These are phyloP conservation scores for Avena atlantica DNA, from an alignment of 176 grass and related monocot genomes.

Conservation along the genomic window DNA sequence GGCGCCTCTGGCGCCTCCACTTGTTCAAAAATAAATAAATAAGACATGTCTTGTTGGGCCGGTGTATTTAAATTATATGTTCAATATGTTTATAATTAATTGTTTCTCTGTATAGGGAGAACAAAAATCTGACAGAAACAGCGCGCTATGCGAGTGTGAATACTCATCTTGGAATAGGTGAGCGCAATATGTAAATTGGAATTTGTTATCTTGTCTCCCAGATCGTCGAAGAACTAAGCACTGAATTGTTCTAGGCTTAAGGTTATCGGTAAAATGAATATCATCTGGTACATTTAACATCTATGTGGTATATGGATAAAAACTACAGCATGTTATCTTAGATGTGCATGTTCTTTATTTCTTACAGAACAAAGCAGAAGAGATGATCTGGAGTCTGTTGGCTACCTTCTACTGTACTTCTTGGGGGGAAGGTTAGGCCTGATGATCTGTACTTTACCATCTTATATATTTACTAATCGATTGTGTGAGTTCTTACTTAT, in stretches of 20 bases:
- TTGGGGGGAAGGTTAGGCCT: conserved; percentile 86
- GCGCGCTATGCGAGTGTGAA: conserved; percentile 97
- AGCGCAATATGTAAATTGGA: conserved; percentile 34
- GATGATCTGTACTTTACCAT: conserved; percentile 31
- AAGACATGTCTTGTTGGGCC: not conserved
- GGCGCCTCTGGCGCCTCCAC: too few relatives aligned
- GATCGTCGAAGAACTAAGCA: conserved; percentile 8
- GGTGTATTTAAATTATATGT: conserved; percentile 10
- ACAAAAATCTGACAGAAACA: conserved; percentile 90
- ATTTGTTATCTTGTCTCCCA: conserved; percentile 1
- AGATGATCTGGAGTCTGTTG: conserved; percentile 98
- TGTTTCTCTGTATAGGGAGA: conserved; percentile 66
- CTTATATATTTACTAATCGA: conserved; percentile 19
- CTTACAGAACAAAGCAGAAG: conserved; percentile 95
- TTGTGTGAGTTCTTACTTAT: conserved; percentile 40
- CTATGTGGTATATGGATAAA: not conserved
- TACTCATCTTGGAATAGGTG: conserved; percentile 99
- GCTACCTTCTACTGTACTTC: conserved; percentile 94
- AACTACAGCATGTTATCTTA: conserved; percentile 3
- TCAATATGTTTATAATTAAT: not conserved
- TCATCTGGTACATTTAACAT: conserved; percentile 3
- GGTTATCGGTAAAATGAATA: conserved; percentile 27
- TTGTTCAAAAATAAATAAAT: too few relatives aligned
- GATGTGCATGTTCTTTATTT: conserved; percentile 32
- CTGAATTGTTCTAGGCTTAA: not conserved